Base-by-base conservation (phyloP, 371 early-diverging fungal genomes). In the Syncephalastrum sp. region DNA sequence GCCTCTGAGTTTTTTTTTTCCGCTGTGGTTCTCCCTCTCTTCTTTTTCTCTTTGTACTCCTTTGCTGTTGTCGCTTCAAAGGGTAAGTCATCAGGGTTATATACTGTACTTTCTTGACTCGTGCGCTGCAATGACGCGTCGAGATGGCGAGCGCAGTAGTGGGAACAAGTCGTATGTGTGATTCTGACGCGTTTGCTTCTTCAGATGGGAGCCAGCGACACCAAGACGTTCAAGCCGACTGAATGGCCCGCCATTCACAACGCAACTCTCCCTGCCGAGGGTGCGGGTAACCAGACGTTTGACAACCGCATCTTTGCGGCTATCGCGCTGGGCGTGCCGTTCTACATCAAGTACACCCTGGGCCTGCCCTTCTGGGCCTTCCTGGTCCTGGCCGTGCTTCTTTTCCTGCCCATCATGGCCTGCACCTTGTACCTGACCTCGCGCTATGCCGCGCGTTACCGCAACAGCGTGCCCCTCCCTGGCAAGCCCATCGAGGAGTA, bases 401-500 rank as follows among this genome's bases (percentile, higher is more conserved):
- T 85, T 54, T 79, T 79, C 67, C 63, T 92, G 47, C 86, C 90
- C 56, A 70, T 87, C 56, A 85, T 92, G 65, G 90, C 90, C 52
- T 81, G 69, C 51, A 81, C 85, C 49, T 66, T 89, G 53, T 82
- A 81, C 54, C 66, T 78, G 53, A 82, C 77, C 60, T 89, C 88
- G 56, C 82, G 81, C 67, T 81, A 83, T 61, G 85, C 88, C 45
- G 65, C 82, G 16, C 85, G 89, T 44, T 78, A 87, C 54, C 83
- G 75, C 78, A 90, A 85, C 82, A 74, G 77, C 62, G 85, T 83
- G 60, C 71, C 82, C 53, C 81, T 94, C 47, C 92, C 98, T 33
- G 88, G 86, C 65, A 83, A 85, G 67, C 84, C 82, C 50, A 58
- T 95, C 49, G 93, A 92, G 70, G 83, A 85, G 33, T 97, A 97